phyloP scores from a whole-genome alignment of 2,329 filamentous ascomycete species.

The Sclerotinia trifoliorum region DNA sequence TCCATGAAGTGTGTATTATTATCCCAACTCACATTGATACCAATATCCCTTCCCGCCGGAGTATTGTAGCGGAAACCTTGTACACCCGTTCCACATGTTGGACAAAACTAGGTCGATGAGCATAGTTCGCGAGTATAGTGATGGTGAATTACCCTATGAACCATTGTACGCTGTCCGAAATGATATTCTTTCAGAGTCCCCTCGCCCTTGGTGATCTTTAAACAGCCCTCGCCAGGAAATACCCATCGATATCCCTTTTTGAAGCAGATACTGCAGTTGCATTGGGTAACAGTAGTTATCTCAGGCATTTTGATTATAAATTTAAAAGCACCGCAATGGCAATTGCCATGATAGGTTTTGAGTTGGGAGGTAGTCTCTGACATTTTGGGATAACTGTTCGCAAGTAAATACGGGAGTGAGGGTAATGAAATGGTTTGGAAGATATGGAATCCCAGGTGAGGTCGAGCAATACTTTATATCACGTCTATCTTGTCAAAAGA shows the following conservation, averaged over 20 bases:
- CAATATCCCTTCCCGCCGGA: conserved; percentile 38
- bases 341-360: conserved; percentile 51
- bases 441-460: not conserved
- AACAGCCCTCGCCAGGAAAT: conserved; percentile 38
- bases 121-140: not conserved
- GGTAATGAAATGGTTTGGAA: no score
- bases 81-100: conserved; percentile 49
- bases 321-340: conserved; percentile 55
- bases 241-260: conserved; percentile 49
- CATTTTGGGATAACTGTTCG: not conserved
- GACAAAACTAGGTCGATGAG: conserved; percentile 48
- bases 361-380: conserved; percentile 17
- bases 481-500: not conserved
- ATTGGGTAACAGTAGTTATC: conserved; percentile 54
- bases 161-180: conserved; percentile 43
- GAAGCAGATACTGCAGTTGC: conserved; percentile 67
- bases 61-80: conserved; percentile 39
- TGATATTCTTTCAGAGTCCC: conserved; percentile 46
- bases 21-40: conserved; percentile 45
- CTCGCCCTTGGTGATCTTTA: conserved; percentile 51
- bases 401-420: not conserved
- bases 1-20: not conserved
- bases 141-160: conserved; percentile 43
- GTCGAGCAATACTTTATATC: not conserved
- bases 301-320: conserved; percentile 55